Evolutionary conservation across 768 basidiomycete genomes (phyloP).

Genomic region (Aureoboletus auriporus): DNA sequence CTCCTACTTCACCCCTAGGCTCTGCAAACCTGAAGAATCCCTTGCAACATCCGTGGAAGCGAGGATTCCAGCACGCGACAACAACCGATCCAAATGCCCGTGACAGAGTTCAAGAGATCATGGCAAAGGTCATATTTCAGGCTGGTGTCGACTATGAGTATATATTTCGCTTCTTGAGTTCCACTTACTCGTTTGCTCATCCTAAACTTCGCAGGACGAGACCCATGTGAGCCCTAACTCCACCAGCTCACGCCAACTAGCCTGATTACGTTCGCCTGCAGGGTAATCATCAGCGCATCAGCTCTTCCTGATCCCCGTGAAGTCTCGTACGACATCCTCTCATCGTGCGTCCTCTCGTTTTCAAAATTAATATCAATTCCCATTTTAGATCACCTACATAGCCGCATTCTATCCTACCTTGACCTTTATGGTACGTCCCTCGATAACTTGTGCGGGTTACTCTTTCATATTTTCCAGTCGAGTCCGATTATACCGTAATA

Average conservation of each 20-base stretch:
- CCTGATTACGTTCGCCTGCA: conserved; percentile 28
- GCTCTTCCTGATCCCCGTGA: conserved; percentile 76
- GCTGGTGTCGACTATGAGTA: conserved; percentile 90
- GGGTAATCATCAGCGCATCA: conserved; percentile 81
- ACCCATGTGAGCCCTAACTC: conserved; percentile 61
- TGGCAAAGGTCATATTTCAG: conserved; percentile 76
- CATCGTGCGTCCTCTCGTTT: conserved; percentile 49
- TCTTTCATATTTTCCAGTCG: conserved; percentile 46
- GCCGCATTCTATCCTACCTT: conserved; percentile 74
- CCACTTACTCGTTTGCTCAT: conserved; percentile 14
- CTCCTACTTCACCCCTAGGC: conserved; percentile 37
- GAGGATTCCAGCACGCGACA: conserved; percentile 25
- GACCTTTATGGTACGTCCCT: conserved; percentile 65
- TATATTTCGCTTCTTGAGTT: conserved; percentile 25
- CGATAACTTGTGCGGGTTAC: neutral
- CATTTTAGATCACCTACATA: conserved; percentile 24
- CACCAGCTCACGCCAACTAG: neutral
- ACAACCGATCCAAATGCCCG: conserved; percentile 26
- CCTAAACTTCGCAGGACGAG: conserved; percentile 54
- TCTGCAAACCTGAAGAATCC: conserved; percentile 30
- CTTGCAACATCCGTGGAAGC: conserved; percentile 55
- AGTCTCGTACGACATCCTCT: conserved; percentile 73
- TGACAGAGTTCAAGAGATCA: conserved; percentile 57
- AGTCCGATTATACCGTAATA: conserved; percentile 84
- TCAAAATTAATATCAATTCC: conserved; percentile 1